Conservation (phyloP, 192 early-diverging fungal genomes). For the Backusella luteola region DNA sequence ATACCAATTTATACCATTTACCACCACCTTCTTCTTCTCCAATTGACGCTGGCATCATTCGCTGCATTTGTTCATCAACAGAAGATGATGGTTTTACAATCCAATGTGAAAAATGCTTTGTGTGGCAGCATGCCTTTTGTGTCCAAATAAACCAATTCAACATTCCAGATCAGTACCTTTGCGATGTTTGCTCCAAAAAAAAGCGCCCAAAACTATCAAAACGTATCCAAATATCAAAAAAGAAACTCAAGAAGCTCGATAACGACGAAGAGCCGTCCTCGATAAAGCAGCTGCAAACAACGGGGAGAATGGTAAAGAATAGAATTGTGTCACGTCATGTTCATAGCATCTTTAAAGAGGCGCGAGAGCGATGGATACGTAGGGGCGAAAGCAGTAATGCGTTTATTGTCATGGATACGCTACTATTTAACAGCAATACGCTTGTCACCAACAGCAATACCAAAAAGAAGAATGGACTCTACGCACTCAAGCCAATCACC, state of each 20-base stretch:
- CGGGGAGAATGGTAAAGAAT: conserved; percentile 2
- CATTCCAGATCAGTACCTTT: conserved; percentile 85
- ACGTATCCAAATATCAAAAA: conserved; percentile 19
- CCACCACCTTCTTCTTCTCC: conserved; percentile 24
- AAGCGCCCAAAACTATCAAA: conserved; percentile 25
- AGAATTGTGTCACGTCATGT: conserved; percentile 15
- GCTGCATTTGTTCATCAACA: conserved; percentile 87
- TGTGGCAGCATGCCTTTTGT: conserved; percentile 96
- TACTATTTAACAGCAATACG: background rate
- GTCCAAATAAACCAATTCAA: conserved; percentile 67
- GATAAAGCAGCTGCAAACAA: conserved; percentile 1
- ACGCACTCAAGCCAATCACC: conserved; percentile 57
- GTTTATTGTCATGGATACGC: conserved; percentile 5
- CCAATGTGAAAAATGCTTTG: conserved; percentile 90
- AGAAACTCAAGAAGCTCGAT: conserved; percentile 3
- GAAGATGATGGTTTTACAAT: conserved; percentile 98
- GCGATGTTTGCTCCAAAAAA: conserved; percentile 66
- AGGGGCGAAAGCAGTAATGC: conserved; percentile 2
- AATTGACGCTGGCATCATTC: conserved; percentile 86
- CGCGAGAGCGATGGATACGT: conserved; percentile 12
- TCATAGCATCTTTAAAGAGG: conserved; percentile 16
- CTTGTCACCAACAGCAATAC: conserved; percentile 7
- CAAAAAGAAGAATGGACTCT: conserved; percentile 50
- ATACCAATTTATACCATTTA: background rate
- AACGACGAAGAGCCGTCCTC: background rate